phyloP scores from a whole-genome alignment of 768 basidiomycete genomes.

The Macrolepiota dolichaula region DNA sequence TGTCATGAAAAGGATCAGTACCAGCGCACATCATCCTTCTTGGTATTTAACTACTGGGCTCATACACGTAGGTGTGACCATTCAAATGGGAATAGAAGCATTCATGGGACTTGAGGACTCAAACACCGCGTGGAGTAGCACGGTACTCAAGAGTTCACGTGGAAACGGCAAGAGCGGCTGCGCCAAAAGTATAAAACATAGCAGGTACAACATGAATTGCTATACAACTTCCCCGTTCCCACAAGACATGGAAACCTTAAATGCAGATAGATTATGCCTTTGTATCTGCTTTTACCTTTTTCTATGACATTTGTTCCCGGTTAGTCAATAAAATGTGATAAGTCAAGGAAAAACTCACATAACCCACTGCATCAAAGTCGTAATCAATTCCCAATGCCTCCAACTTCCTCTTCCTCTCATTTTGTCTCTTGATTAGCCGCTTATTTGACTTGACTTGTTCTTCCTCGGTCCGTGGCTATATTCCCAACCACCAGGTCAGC shows the following conservation, averaged over 20 bases:
- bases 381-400: conserved; percentile 83
- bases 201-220: no score
- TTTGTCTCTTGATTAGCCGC: conserved; percentile 74
- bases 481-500: background rate
- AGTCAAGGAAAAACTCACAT: conserved; percentile 50
- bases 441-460: conserved; percentile 62
- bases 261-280: conserved; percentile 11
- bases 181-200: no score
- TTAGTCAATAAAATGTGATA: background rate
- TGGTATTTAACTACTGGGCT: no score
- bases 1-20: no score
- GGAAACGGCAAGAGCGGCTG: no score
- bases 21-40: no score
- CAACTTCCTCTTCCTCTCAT: conserved; percentile 74
- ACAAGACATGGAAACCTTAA: background rate
- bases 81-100: no score
- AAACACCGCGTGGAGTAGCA: no score
- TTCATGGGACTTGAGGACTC: no score
- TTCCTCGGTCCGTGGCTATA: conserved; percentile 69
- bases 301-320: conserved; percentile 14
- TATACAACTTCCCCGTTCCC: no score
- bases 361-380: conserved; percentile 75
- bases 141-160: no score
- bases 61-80: no score
- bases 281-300: conserved; percentile 19